These are phyloP conservation scores for Medicago ruthenica DNA, from an alignment of 306 rosid species.

Conservation along the genomic window DNA sequence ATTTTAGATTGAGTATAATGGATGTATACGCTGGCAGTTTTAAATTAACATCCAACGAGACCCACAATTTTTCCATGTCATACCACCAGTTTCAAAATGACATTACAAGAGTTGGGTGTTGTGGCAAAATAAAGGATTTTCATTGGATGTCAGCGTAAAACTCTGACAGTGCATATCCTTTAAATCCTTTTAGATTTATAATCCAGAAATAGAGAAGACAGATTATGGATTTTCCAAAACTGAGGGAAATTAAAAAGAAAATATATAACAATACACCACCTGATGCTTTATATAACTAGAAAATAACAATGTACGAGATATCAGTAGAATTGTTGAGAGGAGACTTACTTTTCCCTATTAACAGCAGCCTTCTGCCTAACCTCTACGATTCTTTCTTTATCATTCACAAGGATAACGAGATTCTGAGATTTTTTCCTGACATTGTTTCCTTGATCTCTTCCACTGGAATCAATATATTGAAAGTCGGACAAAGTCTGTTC, in stretches of 20 bases:
- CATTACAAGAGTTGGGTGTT: neutral
- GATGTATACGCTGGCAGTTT: neutral
- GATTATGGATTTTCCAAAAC: constrained; percentile 24
- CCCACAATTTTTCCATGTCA: neutral
- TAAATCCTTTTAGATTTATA: constrained; percentile 25
- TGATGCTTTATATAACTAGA: constrained; percentile 20
- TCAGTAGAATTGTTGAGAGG: constrained; percentile 28
- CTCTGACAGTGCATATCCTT: neutral
- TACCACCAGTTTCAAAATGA: neutral
- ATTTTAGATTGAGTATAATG: neutral
- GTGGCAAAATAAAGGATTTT: neutral
- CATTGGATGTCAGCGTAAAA: neutral
- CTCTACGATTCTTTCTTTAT: constrained; percentile 83
- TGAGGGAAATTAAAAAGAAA: constrained; percentile 10
- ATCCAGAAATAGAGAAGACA: constrained; percentile 29
- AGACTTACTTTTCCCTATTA: constrained; percentile 84
- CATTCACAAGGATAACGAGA: constrained; percentile 86
- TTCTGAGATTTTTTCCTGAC: constrained; percentile 89
- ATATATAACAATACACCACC: neutral
- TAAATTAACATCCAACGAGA: neutral
- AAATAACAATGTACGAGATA: constrained; percentile 16
- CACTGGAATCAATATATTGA: constrained; percentile 89
- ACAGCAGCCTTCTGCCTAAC: constrained; percentile 91
- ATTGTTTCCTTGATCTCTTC: constrained; percentile 95
- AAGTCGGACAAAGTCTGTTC: constrained; percentile 81